These are phyloP conservation scores for Penicillium fimorum DNA, from an alignment of 495 filamentous ascomycete species.

Conservation along the genomic window DNA sequence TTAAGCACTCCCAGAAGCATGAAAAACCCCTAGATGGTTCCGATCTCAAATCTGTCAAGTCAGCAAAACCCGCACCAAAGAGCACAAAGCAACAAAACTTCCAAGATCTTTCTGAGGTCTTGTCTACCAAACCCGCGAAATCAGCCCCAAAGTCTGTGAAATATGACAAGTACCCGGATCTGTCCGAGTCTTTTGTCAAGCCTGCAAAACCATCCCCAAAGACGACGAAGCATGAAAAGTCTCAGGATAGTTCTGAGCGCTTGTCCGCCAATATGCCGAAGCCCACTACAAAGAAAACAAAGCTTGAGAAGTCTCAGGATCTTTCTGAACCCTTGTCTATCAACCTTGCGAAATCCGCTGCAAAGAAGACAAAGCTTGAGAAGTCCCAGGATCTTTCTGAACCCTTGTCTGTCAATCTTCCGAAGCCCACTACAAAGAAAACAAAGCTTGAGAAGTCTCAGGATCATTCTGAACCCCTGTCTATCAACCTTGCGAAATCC, in stretches of 20 bases:
- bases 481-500: background rate
- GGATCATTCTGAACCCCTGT: background rate
- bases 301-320: background rate
- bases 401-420: background rate
- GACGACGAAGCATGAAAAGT: background rate
- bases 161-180: background rate
- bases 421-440: background rate
- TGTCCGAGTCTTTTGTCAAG: background rate
- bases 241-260: background rate
- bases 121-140: background rate
- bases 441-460: background rate
- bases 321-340: background rate
- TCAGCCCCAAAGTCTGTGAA: background rate
- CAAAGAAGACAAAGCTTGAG: background rate
- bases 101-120: background rate
- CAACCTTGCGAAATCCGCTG: background rate
- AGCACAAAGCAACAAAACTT: background rate
- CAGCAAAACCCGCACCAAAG: background rate
- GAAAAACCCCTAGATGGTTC: background rate
- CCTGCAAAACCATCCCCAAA: background rate
- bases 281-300: background rate
- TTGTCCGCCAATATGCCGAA: background rate
- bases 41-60: background rate
- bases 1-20: constrained; percentile 5
- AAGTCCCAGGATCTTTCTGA: background rate